These are phyloP conservation scores for Straminergon stramineum DNA, from an alignment of 225 moss, liverwort and hornwort genomes.

Conservation along the genomic window DNA sequence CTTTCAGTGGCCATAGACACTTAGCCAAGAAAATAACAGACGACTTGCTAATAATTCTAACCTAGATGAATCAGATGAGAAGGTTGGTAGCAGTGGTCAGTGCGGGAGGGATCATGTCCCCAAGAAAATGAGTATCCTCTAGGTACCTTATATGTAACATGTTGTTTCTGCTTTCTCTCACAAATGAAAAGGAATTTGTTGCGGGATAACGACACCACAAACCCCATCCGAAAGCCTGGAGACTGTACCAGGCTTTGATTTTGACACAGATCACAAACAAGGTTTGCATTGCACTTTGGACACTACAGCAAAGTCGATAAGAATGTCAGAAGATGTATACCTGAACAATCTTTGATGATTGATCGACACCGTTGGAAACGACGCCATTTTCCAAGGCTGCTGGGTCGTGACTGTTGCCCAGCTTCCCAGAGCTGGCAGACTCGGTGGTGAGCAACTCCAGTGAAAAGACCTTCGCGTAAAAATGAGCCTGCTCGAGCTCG, in stretches of 20 bases:
- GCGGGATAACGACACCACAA: neutral
- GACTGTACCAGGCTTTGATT: neutral
- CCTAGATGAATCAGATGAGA: neutral
- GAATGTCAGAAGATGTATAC: neutral
- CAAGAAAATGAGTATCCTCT: neutral
- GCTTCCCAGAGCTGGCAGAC: neutral
- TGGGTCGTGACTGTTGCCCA: neutral
- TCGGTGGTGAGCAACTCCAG: slow-evolving; percentile 18
- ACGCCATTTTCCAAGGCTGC: slow-evolving; percentile 1
- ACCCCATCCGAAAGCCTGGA: neutral
- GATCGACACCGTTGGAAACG: neutral
- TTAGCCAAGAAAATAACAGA: neutral
- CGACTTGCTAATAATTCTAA: neutral
- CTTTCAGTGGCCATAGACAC: neutral
- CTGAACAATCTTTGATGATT: slow-evolving; percentile 1
- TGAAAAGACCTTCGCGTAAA: neutral
- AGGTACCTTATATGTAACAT: neutral
- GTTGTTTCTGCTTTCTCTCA: neutral
- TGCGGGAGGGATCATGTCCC: neutral
- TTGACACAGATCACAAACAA: neutral
- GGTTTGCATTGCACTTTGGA: neutral
- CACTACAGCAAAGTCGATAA: neutral
- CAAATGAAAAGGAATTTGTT: neutral
- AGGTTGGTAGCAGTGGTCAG: neutral
- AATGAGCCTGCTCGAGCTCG: slow-evolving; percentile 13